Percentiles rank a stretch among this genome's conserved stretches.
Conservation (phyloP, 768 basidiomycete species). For the Hebeloma cylindrosporum region DNA sequence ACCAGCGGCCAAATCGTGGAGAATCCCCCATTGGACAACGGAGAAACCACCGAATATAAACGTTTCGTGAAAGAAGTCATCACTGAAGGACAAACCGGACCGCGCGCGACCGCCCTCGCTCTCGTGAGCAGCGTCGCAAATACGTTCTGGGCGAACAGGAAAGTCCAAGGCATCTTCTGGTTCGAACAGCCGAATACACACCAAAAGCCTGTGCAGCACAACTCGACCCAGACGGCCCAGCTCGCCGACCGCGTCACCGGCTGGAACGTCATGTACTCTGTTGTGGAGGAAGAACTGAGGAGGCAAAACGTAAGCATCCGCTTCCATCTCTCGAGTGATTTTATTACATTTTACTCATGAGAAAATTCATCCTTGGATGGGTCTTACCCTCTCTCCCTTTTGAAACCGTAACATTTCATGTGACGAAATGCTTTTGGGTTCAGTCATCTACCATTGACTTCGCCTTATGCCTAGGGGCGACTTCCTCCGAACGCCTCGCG, state of each 20-base stretch:
- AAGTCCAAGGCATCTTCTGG: constrained; percentile 76
- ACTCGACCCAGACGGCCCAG: constrained; percentile 76
- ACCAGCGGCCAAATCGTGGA: constrained; percentile 84
- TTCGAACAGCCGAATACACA: constrained; percentile 61
- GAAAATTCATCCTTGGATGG: constrained; percentile 28
- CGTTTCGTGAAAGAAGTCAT: constrained; percentile 95
- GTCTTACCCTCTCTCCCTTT: constrained; percentile 15
- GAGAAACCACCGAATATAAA: constrained; percentile 92
- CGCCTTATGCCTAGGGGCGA: constrained; percentile 90
- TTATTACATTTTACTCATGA: constrained; percentile 14
- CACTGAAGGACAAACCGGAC: constrained; percentile 92
- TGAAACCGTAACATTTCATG: too few species aligned
- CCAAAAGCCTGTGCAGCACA: constrained; percentile 67
- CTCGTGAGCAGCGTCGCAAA: constrained; percentile 81
- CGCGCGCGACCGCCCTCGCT: constrained; percentile 87
- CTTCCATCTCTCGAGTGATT: constrained; percentile 5
- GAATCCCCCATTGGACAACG: constrained; percentile 88
- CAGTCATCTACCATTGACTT: constrained; percentile 99
- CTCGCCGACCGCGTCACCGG: constrained; percentile 84
- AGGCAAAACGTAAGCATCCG: constrained; percentile 84
- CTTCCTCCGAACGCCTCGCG: constrained; percentile 77
- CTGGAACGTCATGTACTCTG: constrained; percentile 84
- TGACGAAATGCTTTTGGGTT: constrained; percentile 12
- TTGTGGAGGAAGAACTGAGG: constrained; percentile 92
- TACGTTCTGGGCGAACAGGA: constrained; percentile 76